These are phyloP conservation scores for Pleurozium schreberi DNA, from an alignment of 225 moss, liverwort and hornwort species.

Conservation along the genomic window DNA sequence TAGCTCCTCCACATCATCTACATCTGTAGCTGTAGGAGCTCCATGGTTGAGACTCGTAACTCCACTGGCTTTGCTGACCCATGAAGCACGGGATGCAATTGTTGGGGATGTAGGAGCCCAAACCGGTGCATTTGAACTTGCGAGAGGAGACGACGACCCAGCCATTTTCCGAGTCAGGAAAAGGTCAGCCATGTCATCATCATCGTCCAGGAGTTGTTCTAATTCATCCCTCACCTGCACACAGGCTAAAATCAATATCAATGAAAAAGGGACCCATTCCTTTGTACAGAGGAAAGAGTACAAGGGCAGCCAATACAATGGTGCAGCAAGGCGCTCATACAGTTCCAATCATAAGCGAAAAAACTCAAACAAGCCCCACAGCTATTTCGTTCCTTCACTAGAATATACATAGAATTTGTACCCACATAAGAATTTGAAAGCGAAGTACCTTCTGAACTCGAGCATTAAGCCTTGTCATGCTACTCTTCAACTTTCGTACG, in stretches of 20 bases:
- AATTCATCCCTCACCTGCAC: constrained; percentile 97
- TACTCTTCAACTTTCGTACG: constrained; percentile 93
- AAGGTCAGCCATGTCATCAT: constrained; percentile 97
- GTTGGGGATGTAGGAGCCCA: constrained; percentile 86
- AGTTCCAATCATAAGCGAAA: neutral
- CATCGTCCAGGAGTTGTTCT: constrained; percentile 94
- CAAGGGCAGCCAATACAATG: neutral
- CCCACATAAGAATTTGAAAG: neutral
- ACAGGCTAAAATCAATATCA: constrained; percentile 28
- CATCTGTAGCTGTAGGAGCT: constrained; percentile 70
- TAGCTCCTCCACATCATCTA: constrained; percentile 92
- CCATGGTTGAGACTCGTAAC: constrained; percentile 72
- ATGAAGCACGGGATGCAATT: constrained; percentile 82
- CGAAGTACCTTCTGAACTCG: constrained; percentile 91
- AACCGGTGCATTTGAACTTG: constrained; percentile 30
- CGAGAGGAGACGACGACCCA: constrained; percentile 56
- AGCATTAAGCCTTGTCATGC: constrained; percentile 95
- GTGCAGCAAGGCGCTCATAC: neutral
- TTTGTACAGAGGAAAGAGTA: neutral
- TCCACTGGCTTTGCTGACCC: constrained; percentile 78
- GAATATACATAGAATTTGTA: neutral
- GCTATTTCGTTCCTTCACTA: neutral
- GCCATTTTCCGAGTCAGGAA: constrained; percentile 79
- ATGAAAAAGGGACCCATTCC: neutral
- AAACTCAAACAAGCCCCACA: neutral